These are phyloP conservation scores for Escallonia rubra DNA, from an alignment of 129 eudicot species.

Conservation along the genomic window DNA sequence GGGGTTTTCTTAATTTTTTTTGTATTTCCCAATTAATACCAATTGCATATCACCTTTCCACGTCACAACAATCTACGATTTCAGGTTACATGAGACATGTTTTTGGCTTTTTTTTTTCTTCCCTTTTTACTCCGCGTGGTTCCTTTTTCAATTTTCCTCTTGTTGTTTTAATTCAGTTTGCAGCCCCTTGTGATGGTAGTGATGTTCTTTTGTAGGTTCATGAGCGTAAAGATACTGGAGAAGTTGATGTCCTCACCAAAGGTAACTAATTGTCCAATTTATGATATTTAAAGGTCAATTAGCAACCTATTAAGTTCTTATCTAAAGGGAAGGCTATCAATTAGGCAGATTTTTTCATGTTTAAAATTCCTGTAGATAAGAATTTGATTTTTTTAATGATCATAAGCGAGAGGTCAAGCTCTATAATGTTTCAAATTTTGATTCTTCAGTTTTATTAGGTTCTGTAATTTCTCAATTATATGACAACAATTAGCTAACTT, in stretches of 20 bases:
- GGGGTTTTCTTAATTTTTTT: no score
- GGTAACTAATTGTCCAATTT: constrained; percentile 33
- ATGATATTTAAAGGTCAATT: background rate
- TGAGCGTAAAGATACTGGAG: constrained; percentile 85
- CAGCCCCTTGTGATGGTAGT: background rate
- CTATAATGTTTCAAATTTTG: background rate
- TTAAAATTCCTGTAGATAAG: background rate
- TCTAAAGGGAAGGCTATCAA: no score
- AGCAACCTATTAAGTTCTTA: background rate
- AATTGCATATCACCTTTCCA: background rate
- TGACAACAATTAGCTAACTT: background rate
- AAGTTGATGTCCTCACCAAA: constrained; percentile 93
- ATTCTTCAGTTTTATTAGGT: background rate
- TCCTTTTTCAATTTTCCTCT: background rate
- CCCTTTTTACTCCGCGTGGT: background rate
- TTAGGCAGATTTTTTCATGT: background rate
- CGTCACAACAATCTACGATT: background rate
- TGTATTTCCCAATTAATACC: no score
- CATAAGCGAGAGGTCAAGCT: background rate
- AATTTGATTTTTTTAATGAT: background rate
- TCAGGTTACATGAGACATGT: background rate
- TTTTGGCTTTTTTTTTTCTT: background rate
- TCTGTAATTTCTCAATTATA: background rate
- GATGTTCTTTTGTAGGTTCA: constrained; percentile 57
- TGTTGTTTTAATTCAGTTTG: background rate